phyloP scores from a whole-genome alignment of 2,329 filamentous ascomycete genomes.

The Trematosphaeria pertusa region DNA sequence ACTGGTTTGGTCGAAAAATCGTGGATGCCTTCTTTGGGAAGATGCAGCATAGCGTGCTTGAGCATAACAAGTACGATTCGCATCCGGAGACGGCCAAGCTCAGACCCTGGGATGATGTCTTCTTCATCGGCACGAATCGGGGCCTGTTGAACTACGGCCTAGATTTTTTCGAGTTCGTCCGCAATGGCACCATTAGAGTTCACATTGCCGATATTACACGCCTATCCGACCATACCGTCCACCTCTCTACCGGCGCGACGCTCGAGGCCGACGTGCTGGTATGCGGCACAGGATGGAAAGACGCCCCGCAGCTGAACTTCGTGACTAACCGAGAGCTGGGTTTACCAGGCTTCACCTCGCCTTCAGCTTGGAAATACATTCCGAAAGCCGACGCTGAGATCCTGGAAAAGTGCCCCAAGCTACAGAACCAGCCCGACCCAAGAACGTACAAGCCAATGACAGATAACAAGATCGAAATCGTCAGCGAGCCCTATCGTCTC shows the following conservation, averaged over 20 bases:
- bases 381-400: constrained; percentile 60
- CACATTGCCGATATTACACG: constrained; percentile 62
- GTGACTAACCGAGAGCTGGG: constrained; percentile 37
- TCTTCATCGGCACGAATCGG: constrained; percentile 63
- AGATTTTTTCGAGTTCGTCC: constrained; percentile 64
- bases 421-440: constrained; percentile 58
- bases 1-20: constrained; percentile 61
- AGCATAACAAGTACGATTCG: constrained; percentile 54
- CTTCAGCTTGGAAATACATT: constrained; percentile 15
- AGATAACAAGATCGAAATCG: constrained; percentile 7
- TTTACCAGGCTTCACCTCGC: constrained; percentile 24
- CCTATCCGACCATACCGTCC: constrained; percentile 55
- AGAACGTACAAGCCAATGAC: constrained; percentile 15
- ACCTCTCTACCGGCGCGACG: constrained; percentile 55
- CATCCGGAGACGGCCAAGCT: constrained; percentile 50
- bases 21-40: constrained; percentile 63
- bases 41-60: constrained; percentile 60
- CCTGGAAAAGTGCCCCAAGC: constrained; percentile 59
- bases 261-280: constrained; percentile 60
- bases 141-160: constrained; percentile 66
- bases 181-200: constrained; percentile 59
- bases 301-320: constrained; percentile 61
- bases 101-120: constrained; percentile 50
- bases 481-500: constrained; percentile 49
- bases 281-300: constrained; percentile 65